Evolutionary conservation across 108 stramenopile genomes (phyloP).

Genomic region (Chaetoceros tenuissimus): DNA sequence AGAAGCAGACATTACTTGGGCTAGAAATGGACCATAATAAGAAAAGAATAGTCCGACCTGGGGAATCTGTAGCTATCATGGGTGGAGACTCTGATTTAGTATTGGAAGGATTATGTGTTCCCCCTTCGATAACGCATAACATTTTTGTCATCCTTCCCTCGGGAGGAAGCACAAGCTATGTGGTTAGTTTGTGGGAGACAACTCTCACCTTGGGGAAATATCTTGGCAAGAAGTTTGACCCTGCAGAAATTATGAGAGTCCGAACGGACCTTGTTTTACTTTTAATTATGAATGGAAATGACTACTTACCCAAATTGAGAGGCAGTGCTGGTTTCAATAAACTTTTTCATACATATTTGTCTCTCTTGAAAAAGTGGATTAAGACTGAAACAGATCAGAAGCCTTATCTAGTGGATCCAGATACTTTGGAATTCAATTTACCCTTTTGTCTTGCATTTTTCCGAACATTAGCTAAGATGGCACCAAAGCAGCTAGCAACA

Average conservation of each 20-base stretch:
- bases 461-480: slow-evolving; percentile 16
- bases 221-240: slow-evolving; percentile 12
- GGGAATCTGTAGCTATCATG: slow-evolving; percentile 59
- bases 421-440: slow-evolving; percentile 52
- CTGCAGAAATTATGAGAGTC: slow-evolving; percentile 26
- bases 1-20: too few relatives aligned
- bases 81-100: slow-evolving; percentile 88
- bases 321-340: slow-evolving; percentile 44
- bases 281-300: slow-evolving; percentile 84
- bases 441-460: slow-evolving; percentile 61
- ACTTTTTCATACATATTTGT: slow-evolving; percentile 35
- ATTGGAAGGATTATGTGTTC: slow-evolving; percentile 69
- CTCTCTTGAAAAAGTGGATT: slow-evolving; percentile 17
- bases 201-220: slow-evolving; percentile 36
- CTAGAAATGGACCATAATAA: slow-evolving; percentile 1
- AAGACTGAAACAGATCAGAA: slow-evolving; percentile 9
- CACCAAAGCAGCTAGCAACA: background rate
- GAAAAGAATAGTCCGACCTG: slow-evolving; percentile 13
- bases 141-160: slow-evolving; percentile 64
- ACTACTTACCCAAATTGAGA: slow-evolving; percentile 74
- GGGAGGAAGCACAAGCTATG: slow-evolving; percentile 16
- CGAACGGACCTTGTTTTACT: slow-evolving; percentile 70
- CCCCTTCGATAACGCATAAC: slow-evolving; percentile 66
- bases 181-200: slow-evolving; percentile 60
- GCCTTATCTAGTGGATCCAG: slow-evolving; percentile 58